Percentiles rank a stretch among this genome's conserved stretches.
Conservation (phyloP, 371 early-diverging fungal species). For the Syncephalis fuscata region DNA sequence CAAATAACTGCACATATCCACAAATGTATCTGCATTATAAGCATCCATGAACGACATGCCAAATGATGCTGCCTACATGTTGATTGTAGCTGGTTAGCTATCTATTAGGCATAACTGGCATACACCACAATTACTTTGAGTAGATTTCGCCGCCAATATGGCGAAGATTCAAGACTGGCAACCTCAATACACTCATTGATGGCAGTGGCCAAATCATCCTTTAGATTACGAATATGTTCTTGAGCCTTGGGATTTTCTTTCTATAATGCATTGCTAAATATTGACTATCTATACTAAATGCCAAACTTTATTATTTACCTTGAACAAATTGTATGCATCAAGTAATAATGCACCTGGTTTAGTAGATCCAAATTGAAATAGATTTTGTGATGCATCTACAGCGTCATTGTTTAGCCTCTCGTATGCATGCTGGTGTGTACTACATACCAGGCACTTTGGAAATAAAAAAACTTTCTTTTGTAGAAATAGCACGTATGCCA, state of each 20-base stretch:
- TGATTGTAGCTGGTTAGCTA: background rate
- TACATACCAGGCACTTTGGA: conserved; percentile 68
- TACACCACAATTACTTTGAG: conserved; percentile 27
- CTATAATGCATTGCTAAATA: conserved; percentile 19
- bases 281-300: background rate
- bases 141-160: conserved; percentile 53
- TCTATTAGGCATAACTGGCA: background rate
- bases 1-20: conserved; percentile 67
- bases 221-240: conserved; percentile 81
- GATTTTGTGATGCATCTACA: conserved; percentile 52
- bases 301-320: conserved; percentile 20
- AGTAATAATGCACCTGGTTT: conserved; percentile 83
- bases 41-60: conserved; percentile 82
- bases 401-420: background rate
- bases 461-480: conserved; percentile 65
- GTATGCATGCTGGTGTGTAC: background rate
- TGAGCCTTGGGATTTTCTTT: conserved; percentile 79
- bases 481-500: conserved; percentile 79
- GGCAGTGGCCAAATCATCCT: conserved; percentile 60
- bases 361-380: conserved; percentile 91
- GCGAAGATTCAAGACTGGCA: conserved; percentile 74
- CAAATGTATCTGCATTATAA: conserved; percentile 72
- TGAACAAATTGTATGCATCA: conserved; percentile 84
- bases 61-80: conserved; percentile 70
- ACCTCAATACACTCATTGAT: conserved; percentile 88